Evolutionary conservation across 257 asterid species (phyloP).

Genomic region (Fraxinus pennsylvanica): DNA sequence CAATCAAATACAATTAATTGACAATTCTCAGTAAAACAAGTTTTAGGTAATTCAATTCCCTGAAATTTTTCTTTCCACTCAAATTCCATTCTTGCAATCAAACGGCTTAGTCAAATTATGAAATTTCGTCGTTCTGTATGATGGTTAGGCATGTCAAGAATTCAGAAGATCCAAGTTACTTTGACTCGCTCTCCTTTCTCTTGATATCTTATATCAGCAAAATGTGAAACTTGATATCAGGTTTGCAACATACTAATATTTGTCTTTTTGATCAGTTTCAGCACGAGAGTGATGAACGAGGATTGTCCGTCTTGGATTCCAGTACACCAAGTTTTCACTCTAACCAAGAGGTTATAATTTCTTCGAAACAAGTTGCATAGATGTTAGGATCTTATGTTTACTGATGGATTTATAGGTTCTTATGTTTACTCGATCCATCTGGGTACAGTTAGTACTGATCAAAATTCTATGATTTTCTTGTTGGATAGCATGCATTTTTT

Average conservation of each 20-base stretch:
- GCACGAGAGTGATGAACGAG: constrained; percentile 46
- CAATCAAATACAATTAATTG: too few relatives aligned
- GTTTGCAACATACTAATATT: constrained; percentile 8
- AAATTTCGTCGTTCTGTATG: not conserved
- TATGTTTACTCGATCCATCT: not conserved
- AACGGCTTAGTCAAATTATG: not conserved
- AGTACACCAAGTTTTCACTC: constrained; percentile 55
- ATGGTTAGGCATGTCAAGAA: constrained; percentile 12
- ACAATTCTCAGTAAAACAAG: too few relatives aligned
- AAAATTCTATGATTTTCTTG: constrained; percentile 5
- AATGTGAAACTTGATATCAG: constrained; percentile 3
- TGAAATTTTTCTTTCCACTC: too few relatives aligned
- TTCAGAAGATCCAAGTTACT: constrained; percentile 12
- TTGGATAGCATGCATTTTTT: not conserved
- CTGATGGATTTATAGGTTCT: not conserved
- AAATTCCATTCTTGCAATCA: too few relatives aligned
- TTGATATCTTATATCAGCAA: constrained; percentile 11
- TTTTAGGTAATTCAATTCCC: too few relatives aligned
- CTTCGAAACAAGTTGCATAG: constrained; percentile 3
- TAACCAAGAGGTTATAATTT: constrained; percentile 58
- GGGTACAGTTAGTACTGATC: not conserved
- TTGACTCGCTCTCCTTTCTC: constrained; percentile 1
- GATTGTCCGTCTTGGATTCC: constrained; percentile 52
- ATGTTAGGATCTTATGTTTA: not conserved
- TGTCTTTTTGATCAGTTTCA: constrained; percentile 34